Evolutionary conservation across 2,329 filamentous ascomycete species (phyloP), one percentile per base, ranked within the genome.

Genomic region (Penicillium sp.): DNA sequence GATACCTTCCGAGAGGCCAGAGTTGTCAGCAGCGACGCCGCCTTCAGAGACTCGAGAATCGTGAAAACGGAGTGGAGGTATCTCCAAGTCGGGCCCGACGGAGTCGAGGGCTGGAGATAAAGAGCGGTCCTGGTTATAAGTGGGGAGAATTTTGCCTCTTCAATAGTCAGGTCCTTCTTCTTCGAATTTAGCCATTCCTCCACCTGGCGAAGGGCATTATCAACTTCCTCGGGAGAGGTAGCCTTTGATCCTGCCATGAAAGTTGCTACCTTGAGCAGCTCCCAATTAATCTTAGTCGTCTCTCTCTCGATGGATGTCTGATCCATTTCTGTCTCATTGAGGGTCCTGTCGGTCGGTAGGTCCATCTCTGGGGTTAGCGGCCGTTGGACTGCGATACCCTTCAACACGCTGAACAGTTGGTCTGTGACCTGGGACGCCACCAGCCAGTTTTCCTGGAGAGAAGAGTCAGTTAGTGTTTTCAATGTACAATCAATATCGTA

Each of bases 1-100:
- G 60, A 46, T 1, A 62, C 55, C 55, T 71, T 73, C 32, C 62
- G 68, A n/a, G 61, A 59, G 18, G 66, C 64, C 21, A 69, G 45
- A 2, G 62, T 56, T 43, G 66, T 46, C 26, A 77, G 62, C 32
- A 68, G 65, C 7, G 66, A 68, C 17, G 74, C 42, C 4, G 71
- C 70, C 54, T 75, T 75, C 26, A 77, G 53, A 1, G 71, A 70
- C 47, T 78, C 75, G 15, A 78, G 65, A 13, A 71, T 58, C 12
- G 65, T 67, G 52, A 74, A 69, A 41, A 65, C 63, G 13, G 46
- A 47, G 54, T 78, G 75, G 41, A 78, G 62, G 51, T 71, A 75
- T 50, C 67, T 59, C 75, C 75, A 78, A 3, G 70, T 69, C 2
- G 74, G 73, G 4, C 65, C 67, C 20, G 58, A 62, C 18, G 65